phyloP scores from a whole-genome alignment of 176 grass and related monocot species.

The Carex kokanica region DNA sequence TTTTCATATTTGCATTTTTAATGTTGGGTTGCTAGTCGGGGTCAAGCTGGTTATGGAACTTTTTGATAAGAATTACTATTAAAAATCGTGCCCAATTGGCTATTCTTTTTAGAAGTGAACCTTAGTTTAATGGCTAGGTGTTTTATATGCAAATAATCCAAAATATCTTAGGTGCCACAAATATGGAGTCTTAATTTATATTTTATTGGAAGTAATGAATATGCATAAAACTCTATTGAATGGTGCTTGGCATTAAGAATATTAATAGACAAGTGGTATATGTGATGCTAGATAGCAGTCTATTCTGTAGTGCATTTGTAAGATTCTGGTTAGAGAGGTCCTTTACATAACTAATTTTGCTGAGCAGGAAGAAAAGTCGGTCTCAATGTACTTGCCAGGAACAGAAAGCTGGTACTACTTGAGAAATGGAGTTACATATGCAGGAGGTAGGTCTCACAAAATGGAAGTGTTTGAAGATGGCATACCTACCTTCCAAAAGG shows the following conservation, averaged over 20 bases:
- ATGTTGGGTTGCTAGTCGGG: not conserved
- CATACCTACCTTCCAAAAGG: conserved; percentile 83
- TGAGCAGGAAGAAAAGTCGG: conserved; percentile 60
- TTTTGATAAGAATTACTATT: not conserved
- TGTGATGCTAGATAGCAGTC: no score
- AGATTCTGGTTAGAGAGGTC: not conserved
- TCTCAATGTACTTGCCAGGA: conserved; percentile 80
- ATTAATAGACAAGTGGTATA: no score
- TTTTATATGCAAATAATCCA: no score
- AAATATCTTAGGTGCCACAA: no score
- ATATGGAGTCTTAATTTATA: no score
- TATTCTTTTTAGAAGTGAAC: no score
- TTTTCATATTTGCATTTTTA: not conserved
- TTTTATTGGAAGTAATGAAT: no score
- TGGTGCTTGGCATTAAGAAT: no score
- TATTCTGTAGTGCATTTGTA: no score
- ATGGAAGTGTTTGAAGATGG: conserved; percentile 79
- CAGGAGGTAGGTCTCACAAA: conserved; percentile 60
- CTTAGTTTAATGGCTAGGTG: no score
- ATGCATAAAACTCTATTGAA: no score
- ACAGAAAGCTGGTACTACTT: conserved; percentile 61
- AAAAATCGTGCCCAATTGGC: no score
- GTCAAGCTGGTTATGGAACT: not conserved
- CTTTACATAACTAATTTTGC: conserved; percentile 18
- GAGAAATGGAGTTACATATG: conserved; percentile 64